Evolutionary conservation across 345 rosid species (phyloP).

Genomic region (Ricinus communis): DNA sequence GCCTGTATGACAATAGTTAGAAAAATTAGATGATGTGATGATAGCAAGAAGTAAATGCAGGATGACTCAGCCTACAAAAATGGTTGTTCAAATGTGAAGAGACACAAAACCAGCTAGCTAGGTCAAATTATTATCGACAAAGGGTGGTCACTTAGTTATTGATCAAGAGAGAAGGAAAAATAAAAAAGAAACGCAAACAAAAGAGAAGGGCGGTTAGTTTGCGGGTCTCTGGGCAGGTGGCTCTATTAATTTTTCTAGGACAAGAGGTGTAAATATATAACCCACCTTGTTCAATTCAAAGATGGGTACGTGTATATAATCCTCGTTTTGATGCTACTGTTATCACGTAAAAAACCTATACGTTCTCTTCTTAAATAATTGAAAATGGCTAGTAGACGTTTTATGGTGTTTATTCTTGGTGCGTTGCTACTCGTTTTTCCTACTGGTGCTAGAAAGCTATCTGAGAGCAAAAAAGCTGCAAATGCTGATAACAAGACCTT

Average conservation of each 20-base stretch:
- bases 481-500: slow-evolving; percentile 24
- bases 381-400: slow-evolving; percentile 12
- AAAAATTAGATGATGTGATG: no score
- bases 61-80: no score
- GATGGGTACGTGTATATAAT: neutral
- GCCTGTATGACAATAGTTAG: no score
- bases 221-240: slow-evolving; percentile 16
- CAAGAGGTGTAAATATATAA: neutral
- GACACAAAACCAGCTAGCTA: neutral
- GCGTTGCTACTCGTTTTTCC: slow-evolving; percentile 36
- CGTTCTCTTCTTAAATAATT: neutral
- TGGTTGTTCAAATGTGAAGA: neutral
- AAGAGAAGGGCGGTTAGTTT: neutral
- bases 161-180: no score
- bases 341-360: neutral
- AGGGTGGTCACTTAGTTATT: no score
- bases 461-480: slow-evolving; percentile 11
- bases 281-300: neutral
- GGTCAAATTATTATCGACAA: no score
- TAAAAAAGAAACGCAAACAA: no score
- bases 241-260: slow-evolving; percentile 20
- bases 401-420: slow-evolving; percentile 24
- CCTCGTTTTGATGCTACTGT: neutral
- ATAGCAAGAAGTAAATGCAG: no score
- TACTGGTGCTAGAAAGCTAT: slow-evolving; percentile 46